These are phyloP conservation scores for Paxillus ammoniavirescens DNA, from an alignment of 768 basidiomycete genomes.

Conservation along the genomic window DNA sequence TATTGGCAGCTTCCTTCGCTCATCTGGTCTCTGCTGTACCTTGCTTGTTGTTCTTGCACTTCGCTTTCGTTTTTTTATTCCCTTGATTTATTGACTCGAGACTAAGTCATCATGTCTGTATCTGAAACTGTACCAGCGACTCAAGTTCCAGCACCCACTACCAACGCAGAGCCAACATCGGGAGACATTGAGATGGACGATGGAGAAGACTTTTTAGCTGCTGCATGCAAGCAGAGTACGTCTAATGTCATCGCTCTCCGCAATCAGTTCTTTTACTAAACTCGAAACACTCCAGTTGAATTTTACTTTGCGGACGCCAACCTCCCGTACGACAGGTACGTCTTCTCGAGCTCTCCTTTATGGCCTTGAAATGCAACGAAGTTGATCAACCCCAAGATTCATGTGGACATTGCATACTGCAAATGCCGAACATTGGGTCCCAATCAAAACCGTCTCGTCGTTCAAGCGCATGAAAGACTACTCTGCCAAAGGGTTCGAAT, in stretches of 20 bases:
- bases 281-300: conserved; percentile 55
- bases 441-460: conserved; percentile 80
- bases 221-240: conserved; percentile 57
- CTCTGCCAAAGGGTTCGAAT: conserved; percentile 54
- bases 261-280: background rate
- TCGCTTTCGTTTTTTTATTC: conserved; percentile 3
- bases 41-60: background rate
- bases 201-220: conserved; percentile 40
- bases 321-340: conserved; percentile 84
- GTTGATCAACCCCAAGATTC: conserved; percentile 51
- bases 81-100: conserved; percentile 2
- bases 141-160: background rate
- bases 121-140: conserved; percentile 7
- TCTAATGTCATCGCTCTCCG: background rate
- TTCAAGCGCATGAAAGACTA: conserved; percentile 95
- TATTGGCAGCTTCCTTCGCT: too few species aligned
- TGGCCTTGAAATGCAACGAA: background rate
- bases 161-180: conserved; percentile 7
- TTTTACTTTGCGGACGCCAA: conserved; percentile 98
- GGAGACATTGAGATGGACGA: conserved; percentile 26
- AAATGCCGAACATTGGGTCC: conserved; percentile 85
- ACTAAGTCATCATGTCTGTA: conserved; percentile 19
- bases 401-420: conserved; percentile 91
- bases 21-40: background rate
- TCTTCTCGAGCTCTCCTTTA: background rate